These are phyloP conservation scores for Rhipidocladum racemiflorum DNA, from an alignment of 176 grass and related monocot genomes.

Conservation along the genomic window DNA sequence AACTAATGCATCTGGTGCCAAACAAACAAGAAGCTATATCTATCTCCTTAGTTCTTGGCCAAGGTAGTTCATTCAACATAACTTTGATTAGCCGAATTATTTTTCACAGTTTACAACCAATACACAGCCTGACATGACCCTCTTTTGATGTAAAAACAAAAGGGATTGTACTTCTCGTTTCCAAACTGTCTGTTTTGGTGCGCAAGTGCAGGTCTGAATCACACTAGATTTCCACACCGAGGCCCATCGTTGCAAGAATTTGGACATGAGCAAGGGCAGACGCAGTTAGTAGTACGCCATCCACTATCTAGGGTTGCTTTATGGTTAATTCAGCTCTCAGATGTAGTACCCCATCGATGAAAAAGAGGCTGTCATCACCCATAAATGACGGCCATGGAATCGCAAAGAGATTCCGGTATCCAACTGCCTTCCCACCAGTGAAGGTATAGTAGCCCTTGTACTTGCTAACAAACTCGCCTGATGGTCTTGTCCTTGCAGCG, in stretches of 20 bases:
- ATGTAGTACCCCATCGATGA: conserved; percentile 83
- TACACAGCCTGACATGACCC: neutral
- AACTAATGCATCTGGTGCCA: neutral
- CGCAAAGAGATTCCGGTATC: conserved; percentile 88
- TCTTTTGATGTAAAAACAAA: conserved; percentile 24
- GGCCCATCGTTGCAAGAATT: neutral
- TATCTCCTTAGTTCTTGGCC: neutral
- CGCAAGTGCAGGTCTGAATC: neutral
- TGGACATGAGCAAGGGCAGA: neutral
- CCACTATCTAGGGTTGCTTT: conserved; percentile 57
- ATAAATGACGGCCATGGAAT: conserved; percentile 87
- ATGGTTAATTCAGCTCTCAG: conserved; percentile 87
- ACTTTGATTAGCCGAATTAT: neutral
- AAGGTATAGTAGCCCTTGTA: conserved; percentile 96
- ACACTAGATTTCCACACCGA: conserved; percentile 10
- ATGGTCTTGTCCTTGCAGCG: conserved; percentile 73
- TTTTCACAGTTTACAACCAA: conserved; percentile 21
- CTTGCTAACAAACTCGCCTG: conserved; percentile 86
- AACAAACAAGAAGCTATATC: neutral
- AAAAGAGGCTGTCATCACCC: conserved; percentile 91
- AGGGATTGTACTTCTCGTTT: neutral
- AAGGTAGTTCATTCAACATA: neutral
- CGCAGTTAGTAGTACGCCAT: conserved; percentile 23
- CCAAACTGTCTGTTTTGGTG: conserved; percentile 29
- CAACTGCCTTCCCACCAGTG: conserved; percentile 86